Percentiles rank a stretch among this genome's conserved stretches.
Evolutionary conservation across 1,284 basidiomycete genomes (phyloP).

Genomic region (Thecaphora frezii): DNA sequence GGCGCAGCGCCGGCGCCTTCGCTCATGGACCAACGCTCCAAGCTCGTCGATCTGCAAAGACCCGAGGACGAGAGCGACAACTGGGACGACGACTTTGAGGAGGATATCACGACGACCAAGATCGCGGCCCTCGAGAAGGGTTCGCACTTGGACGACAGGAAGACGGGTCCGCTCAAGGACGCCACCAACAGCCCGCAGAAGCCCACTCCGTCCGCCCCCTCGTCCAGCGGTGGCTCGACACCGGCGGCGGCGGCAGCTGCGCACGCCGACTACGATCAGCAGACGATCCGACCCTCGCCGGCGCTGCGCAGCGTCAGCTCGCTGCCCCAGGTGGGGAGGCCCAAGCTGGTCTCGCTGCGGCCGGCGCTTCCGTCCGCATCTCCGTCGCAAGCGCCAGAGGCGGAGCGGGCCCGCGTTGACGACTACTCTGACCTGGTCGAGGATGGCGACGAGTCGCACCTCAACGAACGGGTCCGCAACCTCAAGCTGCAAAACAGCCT

Average conservation of each 20-base stretch:
- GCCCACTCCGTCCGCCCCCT: constrained; percentile 9
- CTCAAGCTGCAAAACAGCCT: constrained; percentile 38
- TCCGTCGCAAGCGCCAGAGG: constrained; percentile 4
- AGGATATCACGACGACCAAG: constrained; percentile 83
- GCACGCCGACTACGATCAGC: constrained; percentile 59
- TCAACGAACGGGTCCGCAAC: constrained; percentile 38
- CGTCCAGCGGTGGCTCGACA: constrained; percentile 1
- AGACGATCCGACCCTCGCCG: constrained; percentile 53
- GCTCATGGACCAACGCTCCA: constrained; percentile 38
- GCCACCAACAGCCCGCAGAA: too few species aligned
- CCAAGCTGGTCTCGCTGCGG: constrained; percentile 2
- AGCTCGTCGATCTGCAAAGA: constrained; percentile 64
- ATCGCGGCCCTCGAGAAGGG: constrained; percentile 67
- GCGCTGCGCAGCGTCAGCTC: constrained; percentile 22
- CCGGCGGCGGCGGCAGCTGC: too few species aligned
- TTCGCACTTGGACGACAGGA: too few species aligned
- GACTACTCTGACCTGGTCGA: constrained; percentile 61
- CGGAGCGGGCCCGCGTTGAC: constrained; percentile 9
- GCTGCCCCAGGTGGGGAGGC: constrained; percentile 14
- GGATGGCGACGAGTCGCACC: constrained; percentile 36
- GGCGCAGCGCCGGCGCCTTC: constrained; percentile 38
- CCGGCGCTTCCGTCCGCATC: constrained; percentile 7
- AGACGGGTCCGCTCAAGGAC: not conserved
- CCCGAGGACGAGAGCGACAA: constrained; percentile 73
- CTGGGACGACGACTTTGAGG: constrained; percentile 97